Conservation (phyloP, 2,329 filamentous ascomycete genomes). For the Aotearoamyces nothofagi region DNA sequence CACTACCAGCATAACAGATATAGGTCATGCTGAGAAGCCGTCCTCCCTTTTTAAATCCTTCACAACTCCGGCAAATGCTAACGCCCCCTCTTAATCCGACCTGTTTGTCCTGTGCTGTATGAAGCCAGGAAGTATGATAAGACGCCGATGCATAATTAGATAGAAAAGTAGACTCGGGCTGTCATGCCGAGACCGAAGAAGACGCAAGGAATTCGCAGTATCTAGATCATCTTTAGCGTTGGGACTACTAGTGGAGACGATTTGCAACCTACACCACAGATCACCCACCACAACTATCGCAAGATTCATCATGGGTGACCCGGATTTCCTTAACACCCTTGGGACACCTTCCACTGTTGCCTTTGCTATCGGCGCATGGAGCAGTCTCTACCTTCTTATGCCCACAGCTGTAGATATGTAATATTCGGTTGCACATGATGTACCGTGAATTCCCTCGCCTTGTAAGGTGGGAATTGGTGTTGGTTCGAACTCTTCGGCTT, state of each 20-base stretch:
- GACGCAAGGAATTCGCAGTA: background rate
- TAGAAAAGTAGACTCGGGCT: too few species aligned
- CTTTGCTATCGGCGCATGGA: conserved; percentile 2
- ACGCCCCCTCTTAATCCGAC: too few species aligned
- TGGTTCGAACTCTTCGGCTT: too few species aligned
- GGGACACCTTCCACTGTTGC: conserved; percentile 1
- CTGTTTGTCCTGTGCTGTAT: background rate
- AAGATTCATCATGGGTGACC: conserved; percentile 2
- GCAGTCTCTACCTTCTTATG: conserved; percentile 3
- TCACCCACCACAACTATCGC: conserved; percentile 4
- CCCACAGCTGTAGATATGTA: conserved; percentile 5
- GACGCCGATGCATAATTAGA: background rate
- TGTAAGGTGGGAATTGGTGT: too few species aligned
- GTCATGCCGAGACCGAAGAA: background rate
- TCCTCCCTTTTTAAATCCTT: too few species aligned
- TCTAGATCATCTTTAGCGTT: background rate
- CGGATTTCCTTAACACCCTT: conserved; percentile 4
- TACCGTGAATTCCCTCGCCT: background rate
- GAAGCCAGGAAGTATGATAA: background rate
- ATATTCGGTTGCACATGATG: conserved; percentile 4
- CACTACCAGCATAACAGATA: too few species aligned
- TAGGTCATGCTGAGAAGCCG: too few species aligned
- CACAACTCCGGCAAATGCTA: too few species aligned
- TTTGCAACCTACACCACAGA: background rate
- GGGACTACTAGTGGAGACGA: background rate